phyloP scores from a whole-genome alignment of 176 grass and related monocot species.

The Puya raimondii region DNA sequence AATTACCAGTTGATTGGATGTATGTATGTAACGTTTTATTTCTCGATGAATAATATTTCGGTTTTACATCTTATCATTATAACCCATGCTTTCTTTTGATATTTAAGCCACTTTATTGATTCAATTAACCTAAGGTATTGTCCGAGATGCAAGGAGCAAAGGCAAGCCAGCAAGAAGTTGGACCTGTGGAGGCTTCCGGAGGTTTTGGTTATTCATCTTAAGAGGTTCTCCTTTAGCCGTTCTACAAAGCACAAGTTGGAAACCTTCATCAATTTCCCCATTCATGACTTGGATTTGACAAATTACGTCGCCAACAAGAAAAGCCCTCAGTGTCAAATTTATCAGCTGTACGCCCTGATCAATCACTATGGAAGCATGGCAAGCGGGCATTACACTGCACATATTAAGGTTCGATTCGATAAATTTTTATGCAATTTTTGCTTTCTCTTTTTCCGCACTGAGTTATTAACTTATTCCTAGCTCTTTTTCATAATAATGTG shows the following conservation, averaged over 20 bases:
- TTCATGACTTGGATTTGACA: conserved; percentile 92
- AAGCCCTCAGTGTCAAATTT: conserved; percentile 51
- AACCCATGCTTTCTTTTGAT: conserved; percentile 10
- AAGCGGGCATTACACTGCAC: conserved; percentile 93
- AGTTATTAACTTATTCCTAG: not conserved
- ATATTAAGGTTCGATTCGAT: conserved; percentile 67
- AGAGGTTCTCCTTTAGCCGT: conserved; percentile 94
- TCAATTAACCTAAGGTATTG: conserved; percentile 63
- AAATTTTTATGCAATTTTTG: not conserved
- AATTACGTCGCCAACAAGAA: conserved; percentile 91
- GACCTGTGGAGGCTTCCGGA: conserved; percentile 98
- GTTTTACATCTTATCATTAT: not conserved
- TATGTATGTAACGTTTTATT: not conserved
- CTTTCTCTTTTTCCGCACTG: not conserved
- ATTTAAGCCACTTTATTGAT: conserved; percentile 17
- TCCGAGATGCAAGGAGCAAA: conserved; percentile 93
- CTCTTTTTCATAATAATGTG: not conserved
- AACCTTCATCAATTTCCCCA: conserved; percentile 92
- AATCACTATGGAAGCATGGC: conserved; percentile 99
- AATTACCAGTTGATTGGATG: too few relatives aligned
- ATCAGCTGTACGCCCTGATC: conserved; percentile 85
- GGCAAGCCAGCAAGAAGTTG: conserved; percentile 98
- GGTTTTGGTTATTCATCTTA: conserved; percentile 95
- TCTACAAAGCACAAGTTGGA: conserved; percentile 93
- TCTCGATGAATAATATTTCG: not conserved